Evolutionary conservation across 768 basidiomycete species (phyloP).

Genomic region (Podaxis mareebaensis): DNA sequence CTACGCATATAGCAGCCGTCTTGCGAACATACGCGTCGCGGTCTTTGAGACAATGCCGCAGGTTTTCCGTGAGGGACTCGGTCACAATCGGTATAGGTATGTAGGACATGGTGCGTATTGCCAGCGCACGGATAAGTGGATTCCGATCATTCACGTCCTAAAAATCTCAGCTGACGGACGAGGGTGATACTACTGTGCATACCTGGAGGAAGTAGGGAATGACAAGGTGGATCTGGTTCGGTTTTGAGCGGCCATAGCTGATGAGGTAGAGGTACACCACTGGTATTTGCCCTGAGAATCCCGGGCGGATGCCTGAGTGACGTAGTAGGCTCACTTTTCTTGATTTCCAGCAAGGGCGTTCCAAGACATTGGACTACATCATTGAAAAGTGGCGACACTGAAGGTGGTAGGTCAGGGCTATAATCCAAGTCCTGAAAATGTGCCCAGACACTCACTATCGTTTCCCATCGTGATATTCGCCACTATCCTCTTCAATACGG

Average conservation of each 20-base stretch:
- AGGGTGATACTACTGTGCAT: constrained; percentile 21
- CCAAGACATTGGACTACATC: constrained; percentile 94
- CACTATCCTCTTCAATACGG: constrained; percentile 93
- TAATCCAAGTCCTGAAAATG: constrained; percentile 21
- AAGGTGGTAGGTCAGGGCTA: constrained; percentile 15
- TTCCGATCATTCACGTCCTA: constrained; percentile 97
- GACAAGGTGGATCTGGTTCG: constrained; percentile 90
- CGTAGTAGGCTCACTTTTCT: constrained; percentile 79
- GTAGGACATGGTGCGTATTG: constrained; percentile 99
- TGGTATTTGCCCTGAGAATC: constrained; percentile 32
- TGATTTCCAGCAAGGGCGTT: constrained; percentile 95
- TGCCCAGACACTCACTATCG: constrained; percentile 72
- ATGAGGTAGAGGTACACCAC: constrained; percentile 98
- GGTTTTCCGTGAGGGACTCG: constrained; percentile 82
- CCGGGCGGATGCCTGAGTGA: background rate
- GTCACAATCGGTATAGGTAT: constrained; percentile 91
- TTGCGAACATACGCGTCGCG: constrained; percentile 97
- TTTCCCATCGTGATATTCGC: constrained; percentile 99
- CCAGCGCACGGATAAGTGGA: constrained; percentile 93
- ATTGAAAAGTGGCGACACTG: constrained; percentile 94
- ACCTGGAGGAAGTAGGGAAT: constrained; percentile 91
- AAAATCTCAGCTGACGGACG: constrained; percentile 19
- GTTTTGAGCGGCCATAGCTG: constrained; percentile 92
- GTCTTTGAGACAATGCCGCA: constrained; percentile 91
- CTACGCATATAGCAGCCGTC: constrained; percentile 97